Percentiles rank a stretch among this genome's conserved stretches.
These are phyloP conservation scores for Mortierella sp. DNA, from an alignment of 371 early-diverging fungal species.

Conservation along the genomic window DNA sequence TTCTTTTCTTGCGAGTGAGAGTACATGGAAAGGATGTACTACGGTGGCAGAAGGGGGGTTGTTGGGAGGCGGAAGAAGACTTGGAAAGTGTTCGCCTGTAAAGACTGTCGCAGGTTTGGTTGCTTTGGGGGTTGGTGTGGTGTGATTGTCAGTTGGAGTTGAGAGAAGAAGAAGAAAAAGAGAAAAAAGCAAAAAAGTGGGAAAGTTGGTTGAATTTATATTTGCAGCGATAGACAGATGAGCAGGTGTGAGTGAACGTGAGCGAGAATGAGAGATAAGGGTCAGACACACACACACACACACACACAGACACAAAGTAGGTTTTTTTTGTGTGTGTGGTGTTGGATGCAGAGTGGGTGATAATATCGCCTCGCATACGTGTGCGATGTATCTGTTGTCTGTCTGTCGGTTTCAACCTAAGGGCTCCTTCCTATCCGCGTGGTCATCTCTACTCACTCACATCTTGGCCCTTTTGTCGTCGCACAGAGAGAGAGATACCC, in stretches of 20 bases:
- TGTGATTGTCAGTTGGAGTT: conserved; percentile 5
- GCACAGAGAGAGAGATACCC: neutral
- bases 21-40: conserved; percentile 75
- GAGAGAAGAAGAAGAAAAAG: neutral
- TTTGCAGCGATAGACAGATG: neutral
- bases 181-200: conserved; percentile 1
- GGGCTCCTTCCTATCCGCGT: conserved; percentile 4
- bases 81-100: conserved; percentile 23
- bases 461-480: neutral
- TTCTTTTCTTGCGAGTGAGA: conserved; percentile 85
- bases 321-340: too few species aligned
- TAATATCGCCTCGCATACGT: conserved; percentile 4
- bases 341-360: too few species aligned
- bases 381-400: too few species aligned
- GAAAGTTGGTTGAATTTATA: neutral
- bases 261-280: neutral
- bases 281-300: neutral
- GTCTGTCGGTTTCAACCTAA: neutral
- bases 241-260: conserved; percentile 5
- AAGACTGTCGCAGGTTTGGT: conserved; percentile 14
- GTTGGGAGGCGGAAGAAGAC: conserved; percentile 4
- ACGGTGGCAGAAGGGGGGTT: conserved; percentile 22
- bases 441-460: neutral
- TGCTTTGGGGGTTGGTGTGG: neutral
- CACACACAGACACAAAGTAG: neutral